A percentile compares a stretch with the other conserved stretches of the same genome.
Evolutionary conservation across 768 basidiomycete species (phyloP).

Genomic region (Chalciporus chontae): DNA sequence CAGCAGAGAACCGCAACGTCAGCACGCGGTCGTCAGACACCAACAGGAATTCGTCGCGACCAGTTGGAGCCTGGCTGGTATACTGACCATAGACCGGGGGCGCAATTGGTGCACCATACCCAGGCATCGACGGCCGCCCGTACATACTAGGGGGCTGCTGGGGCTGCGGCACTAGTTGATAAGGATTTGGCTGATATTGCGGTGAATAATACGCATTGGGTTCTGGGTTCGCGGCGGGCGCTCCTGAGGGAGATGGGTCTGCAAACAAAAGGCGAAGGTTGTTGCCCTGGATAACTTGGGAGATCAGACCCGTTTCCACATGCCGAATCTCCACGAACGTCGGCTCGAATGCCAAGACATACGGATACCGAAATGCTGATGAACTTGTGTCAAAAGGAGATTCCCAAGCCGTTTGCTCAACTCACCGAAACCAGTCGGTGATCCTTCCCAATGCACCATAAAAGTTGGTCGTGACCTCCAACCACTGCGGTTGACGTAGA

Average conservation of each 20-base stretch:
- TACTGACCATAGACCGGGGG: constrained; percentile 39
- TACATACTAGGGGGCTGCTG: constrained; percentile 7
- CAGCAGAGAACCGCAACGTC: constrained; percentile 53
- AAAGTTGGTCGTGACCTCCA: constrained; percentile 87
- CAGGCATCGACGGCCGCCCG: constrained; percentile 25
- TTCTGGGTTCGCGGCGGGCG: constrained; percentile 47
- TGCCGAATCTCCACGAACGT: constrained; percentile 96
- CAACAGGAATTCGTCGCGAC: constrained; percentile 82
- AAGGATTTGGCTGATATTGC: constrained; percentile 31
- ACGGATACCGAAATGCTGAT: constrained; percentile 91
- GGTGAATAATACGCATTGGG: constrained; percentile 34
- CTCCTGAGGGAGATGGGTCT: constrained; percentile 85
- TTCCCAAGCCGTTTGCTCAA: constrained; percentile 6
- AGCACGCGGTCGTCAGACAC: constrained; percentile 87
- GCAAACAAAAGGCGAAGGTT: constrained; percentile 90
- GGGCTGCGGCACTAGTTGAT: constrained; percentile 28
- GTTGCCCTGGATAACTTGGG: constrained; percentile 93
- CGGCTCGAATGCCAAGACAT: constrained; percentile 94
- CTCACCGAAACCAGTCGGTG: constrained; percentile 91
- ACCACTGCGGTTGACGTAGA: constrained; percentile 97
- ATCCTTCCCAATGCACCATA: constrained; percentile 96
- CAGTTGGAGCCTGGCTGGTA: constrained; percentile 47
- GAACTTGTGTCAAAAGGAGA: constrained; percentile 4
- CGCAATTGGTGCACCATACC: constrained; percentile 22
- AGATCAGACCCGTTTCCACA: constrained; percentile 86